A percentile compares a stretch with the other conserved stretches of the same genome.
Evolutionary conservation across 2,329 filamentous ascomycete species (phyloP).

Genomic region (Alternaria solani): DNA sequence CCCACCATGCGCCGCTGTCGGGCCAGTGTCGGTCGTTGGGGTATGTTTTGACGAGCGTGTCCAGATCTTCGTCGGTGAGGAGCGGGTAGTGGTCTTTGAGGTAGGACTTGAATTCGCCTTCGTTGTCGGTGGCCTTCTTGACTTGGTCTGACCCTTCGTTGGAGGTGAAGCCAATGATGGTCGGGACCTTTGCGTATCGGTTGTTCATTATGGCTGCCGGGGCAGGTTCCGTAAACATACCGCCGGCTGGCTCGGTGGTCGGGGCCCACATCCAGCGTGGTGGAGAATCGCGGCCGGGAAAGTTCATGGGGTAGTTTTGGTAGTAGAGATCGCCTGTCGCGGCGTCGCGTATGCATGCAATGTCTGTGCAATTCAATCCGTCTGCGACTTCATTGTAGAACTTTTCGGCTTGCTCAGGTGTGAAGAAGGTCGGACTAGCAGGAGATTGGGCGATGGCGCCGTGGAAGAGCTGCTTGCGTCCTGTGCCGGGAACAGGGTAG

Average conservation of each 20-base stretch:
- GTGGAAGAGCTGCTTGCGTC: slow-evolving; percentile 41
- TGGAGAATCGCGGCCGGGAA: slow-evolving; percentile 41
- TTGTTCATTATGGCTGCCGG: slow-evolving; percentile 39
- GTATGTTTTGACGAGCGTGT: slow-evolving; percentile 34
- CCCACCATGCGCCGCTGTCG: slow-evolving; percentile 43
- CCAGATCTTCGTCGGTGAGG: slow-evolving; percentile 61
- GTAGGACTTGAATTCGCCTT: slow-evolving; percentile 49
- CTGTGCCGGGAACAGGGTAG: slow-evolving; percentile 36
- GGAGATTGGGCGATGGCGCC: slow-evolving; percentile 44
- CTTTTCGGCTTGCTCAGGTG: slow-evolving; percentile 39
- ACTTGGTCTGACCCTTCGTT: slow-evolving; percentile 54
- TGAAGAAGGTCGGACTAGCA: slow-evolving; percentile 46
- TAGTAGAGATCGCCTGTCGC: slow-evolving; percentile 42
- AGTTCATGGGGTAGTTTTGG: slow-evolving; percentile 46
- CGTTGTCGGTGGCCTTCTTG: slow-evolving; percentile 45
- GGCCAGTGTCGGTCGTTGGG: slow-evolving; percentile 48
- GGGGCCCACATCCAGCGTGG: slow-evolving; percentile 50
- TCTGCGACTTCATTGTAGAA: slow-evolving; percentile 43
- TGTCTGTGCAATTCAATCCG: slow-evolving; percentile 43
- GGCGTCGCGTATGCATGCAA: slow-evolving; percentile 40
- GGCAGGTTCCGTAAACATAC: slow-evolving; percentile 41
- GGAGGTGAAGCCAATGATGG: slow-evolving; percentile 44
- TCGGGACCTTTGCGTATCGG: slow-evolving; percentile 41
- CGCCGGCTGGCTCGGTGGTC: slow-evolving; percentile 39
- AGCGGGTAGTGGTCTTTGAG: slow-evolving; percentile 55